phyloP scores from a whole-genome alignment of 1,139 yeast genomes.

The Taphrina betulina region DNA sequence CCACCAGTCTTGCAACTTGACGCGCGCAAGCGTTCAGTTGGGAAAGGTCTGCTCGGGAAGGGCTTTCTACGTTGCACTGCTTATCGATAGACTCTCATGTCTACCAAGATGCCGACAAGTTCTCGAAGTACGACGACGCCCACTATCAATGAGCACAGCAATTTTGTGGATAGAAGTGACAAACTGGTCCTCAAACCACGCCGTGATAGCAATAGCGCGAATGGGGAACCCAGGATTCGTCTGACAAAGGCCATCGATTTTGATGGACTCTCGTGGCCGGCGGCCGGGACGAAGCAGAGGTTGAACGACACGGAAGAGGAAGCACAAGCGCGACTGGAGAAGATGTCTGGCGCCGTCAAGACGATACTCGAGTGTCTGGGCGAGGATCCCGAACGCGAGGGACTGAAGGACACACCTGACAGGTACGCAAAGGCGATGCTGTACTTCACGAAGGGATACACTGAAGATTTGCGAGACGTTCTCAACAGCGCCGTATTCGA shows the following conservation, averaged over 20 bases:
- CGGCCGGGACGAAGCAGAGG: constrained; percentile 19
- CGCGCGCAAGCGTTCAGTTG: too few species aligned
- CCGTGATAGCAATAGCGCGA: constrained; percentile 21
- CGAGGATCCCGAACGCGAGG: constrained; percentile 86
- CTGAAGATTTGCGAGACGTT: constrained; percentile 85
- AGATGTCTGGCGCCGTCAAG: constrained; percentile 83
- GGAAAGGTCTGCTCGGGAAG: too few species aligned
- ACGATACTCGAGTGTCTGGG: constrained; percentile 83
- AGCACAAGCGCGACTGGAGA: constrained; percentile 44
- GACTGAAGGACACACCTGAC: constrained; percentile 89
- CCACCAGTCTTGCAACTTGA: too few species aligned
- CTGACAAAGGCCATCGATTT: constrained; percentile 27
- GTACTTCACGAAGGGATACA: constrained; percentile 93
- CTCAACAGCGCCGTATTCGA: constrained; percentile 94
- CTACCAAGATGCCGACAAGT: constrained; percentile 3
- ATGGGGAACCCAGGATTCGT: constrained; percentile 20
- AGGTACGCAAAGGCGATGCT: constrained; percentile 96
- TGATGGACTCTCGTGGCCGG: constrained; percentile 34
- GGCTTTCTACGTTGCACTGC: too few species aligned
- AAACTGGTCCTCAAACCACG: constrained; percentile 26
- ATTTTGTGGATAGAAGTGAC: constrained; percentile 27
- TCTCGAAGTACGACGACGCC: constrained; percentile 14
- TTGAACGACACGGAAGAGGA: constrained; percentile 12
- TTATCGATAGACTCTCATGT: too few species aligned
- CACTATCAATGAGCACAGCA: constrained; percentile 14